Base-by-base conservation (phyloP, 345 rosid genomes). In the Odontarrhena argentea region DNA sequence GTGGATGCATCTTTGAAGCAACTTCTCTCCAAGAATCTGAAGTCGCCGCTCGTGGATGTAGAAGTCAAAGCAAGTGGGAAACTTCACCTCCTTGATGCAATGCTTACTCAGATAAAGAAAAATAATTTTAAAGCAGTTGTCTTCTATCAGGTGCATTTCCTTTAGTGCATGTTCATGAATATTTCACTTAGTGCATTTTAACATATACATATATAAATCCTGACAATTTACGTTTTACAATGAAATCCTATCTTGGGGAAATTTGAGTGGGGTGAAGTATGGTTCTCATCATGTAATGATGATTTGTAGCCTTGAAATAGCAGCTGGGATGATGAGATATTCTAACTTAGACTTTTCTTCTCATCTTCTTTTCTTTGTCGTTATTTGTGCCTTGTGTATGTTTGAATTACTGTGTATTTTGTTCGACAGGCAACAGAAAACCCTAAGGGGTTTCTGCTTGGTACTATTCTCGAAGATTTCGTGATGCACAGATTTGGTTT, bases 61-160 rank as follows among this genome's bases (percentile, higher is more conserved):
- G 99, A 86, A 60, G 81, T 86, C 77, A 83, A 87, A 81, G 99
- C 96, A 30, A 87, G 99, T 59, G 96, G 96, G 60, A 94, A 94
- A 78, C 84, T 91, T 63, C 82, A 79, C 56, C 82, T 88, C 64
- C 89, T 94, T 60, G 91, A 87, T 58, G 77, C 74, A 41, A 81
- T 94, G 87, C 97, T 94, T 45, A 65, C 25, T 43, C 87, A 81
- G 67, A 74, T 85, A 59, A 83, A 80, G 73, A 71, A 67, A 26
- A 84, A 40, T 42, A 80, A 82, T 74, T 71, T 79, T 50, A 86
- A 78, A 82, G 96, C 83, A 38, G 80, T 94, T 60, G 58, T 94
- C 71, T 82, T 91, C 75, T 91, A 88, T 77, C 96, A 94, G 97
- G 99, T 91, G 75, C 69, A 60, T 69, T 35, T 54, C 64, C 63